Base-by-base conservation (phyloP, 179 eudicot genomes). In the Gypsophila paniculata region DNA sequence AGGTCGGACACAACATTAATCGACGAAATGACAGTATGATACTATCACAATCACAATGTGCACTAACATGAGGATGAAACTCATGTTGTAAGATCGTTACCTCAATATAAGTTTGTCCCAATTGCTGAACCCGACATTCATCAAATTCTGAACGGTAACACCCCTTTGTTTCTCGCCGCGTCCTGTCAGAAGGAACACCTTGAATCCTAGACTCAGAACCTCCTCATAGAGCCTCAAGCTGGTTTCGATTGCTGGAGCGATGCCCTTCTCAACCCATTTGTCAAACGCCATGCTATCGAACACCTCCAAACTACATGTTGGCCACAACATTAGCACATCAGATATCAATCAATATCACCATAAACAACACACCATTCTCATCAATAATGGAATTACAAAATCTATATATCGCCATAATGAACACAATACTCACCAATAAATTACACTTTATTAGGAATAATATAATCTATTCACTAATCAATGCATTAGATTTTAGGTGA, bases 81-180 rank as follows among this genome's bases (percentile, higher is more conserved):
- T 38, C 34, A 21, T 19, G 25, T 36, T n/a, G 49, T 69, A 21
- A 57, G 68, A 59, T 52, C 49, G 2, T 65, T 65, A 89, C 98
- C 98, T 89, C 75, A 91, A 76, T 26, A 93, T 85, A 72, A 93
- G 93, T 72, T 79, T 82, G 75, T 91, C 91, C 98, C 97, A 93
- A 34, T 80, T 78, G 39, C 63, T 84, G 64, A 86, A 91, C 36
- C 98, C 98, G 3, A 80, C 93, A 73, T 80, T 78, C 54, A 76
- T 74, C 89, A 93, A 68, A 71, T 91, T 93, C 68, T 87, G 85
- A 32, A 85, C 76, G 26, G 97, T 93, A 18, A 87, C 74, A 65
- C 72, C 85, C 77, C 90, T 81, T 9, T 84, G 89, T 46, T 66
- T 74, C 76, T 91, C 96, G 39, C 83, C 81, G 25, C 98, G 89